These are phyloP conservation scores for Nannochloropsis gaditana DNA, from an alignment of 108 stramenopile species.

Conservation along the genomic window DNA sequence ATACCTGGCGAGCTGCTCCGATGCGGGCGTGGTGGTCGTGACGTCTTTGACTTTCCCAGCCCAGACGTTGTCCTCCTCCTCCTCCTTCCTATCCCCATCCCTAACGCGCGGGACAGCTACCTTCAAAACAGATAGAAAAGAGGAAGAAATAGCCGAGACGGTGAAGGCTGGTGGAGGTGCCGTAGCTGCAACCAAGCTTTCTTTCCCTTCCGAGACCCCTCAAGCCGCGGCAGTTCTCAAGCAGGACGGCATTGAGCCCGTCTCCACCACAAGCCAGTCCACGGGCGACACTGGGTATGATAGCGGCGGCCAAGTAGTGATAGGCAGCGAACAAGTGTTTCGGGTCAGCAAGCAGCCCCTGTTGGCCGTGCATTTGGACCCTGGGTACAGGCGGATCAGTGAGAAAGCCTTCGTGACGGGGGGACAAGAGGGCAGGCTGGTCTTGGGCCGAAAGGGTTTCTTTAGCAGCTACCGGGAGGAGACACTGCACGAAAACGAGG, in stretches of 20 bases:
- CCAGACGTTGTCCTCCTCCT: neutral
- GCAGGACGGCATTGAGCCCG: neutral
- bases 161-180: neutral
- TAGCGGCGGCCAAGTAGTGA: neutral
- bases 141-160: neutral
- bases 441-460: conserved; percentile 39
- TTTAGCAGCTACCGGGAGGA: conserved; percentile 36
- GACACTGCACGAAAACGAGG: conserved; percentile 45
- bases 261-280: conserved; percentile 23
- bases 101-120: neutral
- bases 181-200: neutral
- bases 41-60: conserved; percentile 1
- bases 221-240: neutral
- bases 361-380: conserved; percentile 41
- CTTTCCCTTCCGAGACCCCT: neutral
- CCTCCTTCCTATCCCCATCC: neutral
- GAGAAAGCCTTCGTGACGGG: conserved; percentile 45
- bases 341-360: conserved; percentile 35
- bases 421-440: conserved; percentile 31
- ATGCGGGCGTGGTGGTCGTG: conserved; percentile 47
- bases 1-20: conserved; percentile 31
- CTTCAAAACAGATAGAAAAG: neutral
- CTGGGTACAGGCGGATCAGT: conserved; percentile 34
- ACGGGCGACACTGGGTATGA: neutral
- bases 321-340: conserved; percentile 27